Conservation (phyloP, 768 basidiomycete species). For the Leccinum boreale region DNA sequence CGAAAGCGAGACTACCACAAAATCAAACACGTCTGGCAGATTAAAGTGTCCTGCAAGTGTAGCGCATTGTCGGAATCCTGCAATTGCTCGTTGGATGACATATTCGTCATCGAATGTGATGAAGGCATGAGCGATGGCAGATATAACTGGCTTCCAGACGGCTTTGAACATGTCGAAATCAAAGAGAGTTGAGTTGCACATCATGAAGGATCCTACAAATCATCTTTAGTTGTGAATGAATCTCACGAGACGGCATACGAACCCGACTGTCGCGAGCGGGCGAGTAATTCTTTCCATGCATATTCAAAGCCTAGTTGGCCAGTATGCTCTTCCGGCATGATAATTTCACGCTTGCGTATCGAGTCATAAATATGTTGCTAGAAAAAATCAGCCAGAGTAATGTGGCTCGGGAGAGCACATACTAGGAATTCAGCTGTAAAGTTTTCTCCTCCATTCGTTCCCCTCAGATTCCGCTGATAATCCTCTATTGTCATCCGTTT, state of each 20-base stretch:
- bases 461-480: slow-evolving; percentile 86
- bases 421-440: slow-evolving; percentile 88
- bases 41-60: slow-evolving; percentile 86
- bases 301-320: slow-evolving; percentile 97
- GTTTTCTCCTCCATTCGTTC: slow-evolving; percentile 82
- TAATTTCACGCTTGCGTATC: slow-evolving; percentile 89
- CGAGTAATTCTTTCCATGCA: slow-evolving; percentile 94
- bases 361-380: slow-evolving; percentile 92
- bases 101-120: slow-evolving; percentile 96
- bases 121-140: slow-evolving; percentile 94
- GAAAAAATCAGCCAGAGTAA: slow-evolving; percentile 10
- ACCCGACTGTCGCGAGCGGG: slow-evolving; percentile 81
- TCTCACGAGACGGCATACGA: slow-evolving; percentile 18
- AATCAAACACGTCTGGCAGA: slow-evolving; percentile 95
- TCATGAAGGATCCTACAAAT: slow-evolving; percentile 52
- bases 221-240: slow-evolving; percentile 31
- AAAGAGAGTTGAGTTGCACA: slow-evolving; percentile 76
- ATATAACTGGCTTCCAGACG: slow-evolving; percentile 91
- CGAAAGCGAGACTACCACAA: slow-evolving; percentile 88
- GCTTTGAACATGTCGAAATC: slow-evolving; percentile 92
- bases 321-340: slow-evolving; percentile 97
- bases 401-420: slow-evolving; percentile 18
- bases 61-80: slow-evolving; percentile 96
- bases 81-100: slow-evolving; percentile 89
- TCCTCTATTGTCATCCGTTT: slow-evolving; percentile 98